Evolutionary conservation across 2,329 filamentous ascomycete species (phyloP), one percentile per base, ranked within the genome.

Genomic region (Graphilbum ipis-grandicollis): DNA sequence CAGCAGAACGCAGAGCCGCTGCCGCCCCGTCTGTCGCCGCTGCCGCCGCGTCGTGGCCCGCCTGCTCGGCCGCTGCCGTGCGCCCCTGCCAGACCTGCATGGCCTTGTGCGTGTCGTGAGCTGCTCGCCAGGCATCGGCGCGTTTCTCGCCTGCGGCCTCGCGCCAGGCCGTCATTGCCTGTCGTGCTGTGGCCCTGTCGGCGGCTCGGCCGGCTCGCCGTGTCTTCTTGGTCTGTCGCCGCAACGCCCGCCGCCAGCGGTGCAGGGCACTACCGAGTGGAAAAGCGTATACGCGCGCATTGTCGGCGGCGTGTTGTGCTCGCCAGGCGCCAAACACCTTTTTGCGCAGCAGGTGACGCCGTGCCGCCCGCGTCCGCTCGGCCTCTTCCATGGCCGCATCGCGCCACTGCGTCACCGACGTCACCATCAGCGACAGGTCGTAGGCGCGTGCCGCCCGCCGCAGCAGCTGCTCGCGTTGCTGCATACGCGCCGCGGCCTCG

Each of bases 271-370:
- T 39, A 30, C 41, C 38, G 12, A 52, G 41, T 19, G 44, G 38
- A 19, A 56, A 52, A 29, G 42, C 58, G 18, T 59, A 56, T 13
- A 63, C 62, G 44, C 68, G 68, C 30, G 58, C 47, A 31, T 72
- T 65, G 44, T 79, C 75, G 35, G 71, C 62, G 1, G 63, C 61
- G 1, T 75, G 77, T 38, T 80, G 71, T 40, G 72, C 65, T 19
- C 68, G 64, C 79, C 79, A 84, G 8, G 71, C 71, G 40, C 69
- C 70, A 52, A 82, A 83, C 42, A 75, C 76, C 38, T 71, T 69
- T 12, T 69, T 71, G 38, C 76, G 65, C 37, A 90, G 57, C 41
- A 86, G 72, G 50, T 83, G 79, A 42, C 72, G 64, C 43, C 79
- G 67, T 17, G 80, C 82, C 31, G 73, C 63, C 5, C 68, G 71